phyloP scores from a whole-genome alignment of 257 asterid species.

The Solanum sitiens region DNA sequence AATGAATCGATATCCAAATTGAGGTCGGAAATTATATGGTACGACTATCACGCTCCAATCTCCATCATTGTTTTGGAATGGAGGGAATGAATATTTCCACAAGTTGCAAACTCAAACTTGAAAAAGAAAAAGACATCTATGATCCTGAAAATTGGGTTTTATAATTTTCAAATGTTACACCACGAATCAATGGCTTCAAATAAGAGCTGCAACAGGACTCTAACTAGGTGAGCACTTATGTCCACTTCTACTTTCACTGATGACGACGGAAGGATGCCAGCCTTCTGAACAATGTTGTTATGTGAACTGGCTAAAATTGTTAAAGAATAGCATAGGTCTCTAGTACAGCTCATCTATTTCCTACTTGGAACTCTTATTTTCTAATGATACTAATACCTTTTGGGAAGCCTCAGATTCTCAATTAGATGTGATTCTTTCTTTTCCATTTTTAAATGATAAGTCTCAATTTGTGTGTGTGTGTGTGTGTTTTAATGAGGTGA shows the following conservation, averaged over 20 bases:
- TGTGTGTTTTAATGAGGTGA: background rate
- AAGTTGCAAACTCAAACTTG: background rate
- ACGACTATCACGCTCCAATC: background rate
- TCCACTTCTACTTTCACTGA: background rate
- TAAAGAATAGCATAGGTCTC: background rate
- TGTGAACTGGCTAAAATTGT: background rate
- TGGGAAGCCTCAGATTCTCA: background rate
- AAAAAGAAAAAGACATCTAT: background rate
- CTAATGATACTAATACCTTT: background rate
- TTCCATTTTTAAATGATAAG: background rate
- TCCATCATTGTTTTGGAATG: background rate
- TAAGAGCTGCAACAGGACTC: background rate
- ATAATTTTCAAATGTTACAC: background rate
- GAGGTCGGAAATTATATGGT: background rate
- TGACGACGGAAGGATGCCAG: background rate
- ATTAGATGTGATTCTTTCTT: background rate
- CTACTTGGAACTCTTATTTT: background rate
- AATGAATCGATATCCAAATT: background rate
- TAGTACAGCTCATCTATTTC: background rate
- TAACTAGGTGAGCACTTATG: background rate
- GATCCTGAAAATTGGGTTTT: background rate
- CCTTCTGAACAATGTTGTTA: background rate
- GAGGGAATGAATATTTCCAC: background rate
- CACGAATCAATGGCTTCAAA: background rate
- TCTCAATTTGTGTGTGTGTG: background rate